Evolutionary conservation across 306 rosid genomes (phyloP), one percentile per base, ranked within the genome.

Genomic region (Nissolia schottii): DNA sequence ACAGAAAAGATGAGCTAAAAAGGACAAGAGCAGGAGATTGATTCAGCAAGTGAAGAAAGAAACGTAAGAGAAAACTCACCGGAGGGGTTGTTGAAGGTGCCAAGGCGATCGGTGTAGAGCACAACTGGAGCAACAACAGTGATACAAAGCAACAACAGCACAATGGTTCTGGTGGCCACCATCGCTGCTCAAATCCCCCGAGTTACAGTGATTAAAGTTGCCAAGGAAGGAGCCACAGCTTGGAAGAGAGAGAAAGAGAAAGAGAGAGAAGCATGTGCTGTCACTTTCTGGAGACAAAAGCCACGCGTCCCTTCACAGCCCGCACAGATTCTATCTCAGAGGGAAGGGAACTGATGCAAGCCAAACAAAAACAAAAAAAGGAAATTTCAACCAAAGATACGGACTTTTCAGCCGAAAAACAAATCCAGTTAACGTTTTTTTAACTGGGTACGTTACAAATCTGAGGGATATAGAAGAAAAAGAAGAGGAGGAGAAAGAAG

Each of bases 121-220:
- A 86, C 57, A 82, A 93, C 79, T 48, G 96, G 98, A 86, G 98
- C 80, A 80, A 87, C 74, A 51, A 93, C 92, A 60, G 96, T 89
- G 2, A 87, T 29, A 53, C 71, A 86, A 54, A 93, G 89, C 88
- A 93, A 32, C 45, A 73, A 63, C 32, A 79, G 9, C 77, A 91
- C 88, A 74, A 87, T 68, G 82, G 80, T 82, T 78, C 97, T 85
- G 55, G 82, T 76, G 78, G 62, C 35, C 83, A 85, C 80, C 82
- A 80, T 89, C 62, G 43, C 63, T 10, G 43, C 62, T 55, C 62
- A 38, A 73, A 48, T 14, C 16, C 40, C 40, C 56, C 28, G 43
- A 19, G 15, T 15, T 12, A 58, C 40, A 31, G 32, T 27, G 56
- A 10, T 22, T 15, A 31, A 7, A 18, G 40, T 46, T 12, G 53